phyloP scores from a whole-genome alignment of 371 early-diverging fungal genomes.

The Syncephalastrum sp. region DNA sequence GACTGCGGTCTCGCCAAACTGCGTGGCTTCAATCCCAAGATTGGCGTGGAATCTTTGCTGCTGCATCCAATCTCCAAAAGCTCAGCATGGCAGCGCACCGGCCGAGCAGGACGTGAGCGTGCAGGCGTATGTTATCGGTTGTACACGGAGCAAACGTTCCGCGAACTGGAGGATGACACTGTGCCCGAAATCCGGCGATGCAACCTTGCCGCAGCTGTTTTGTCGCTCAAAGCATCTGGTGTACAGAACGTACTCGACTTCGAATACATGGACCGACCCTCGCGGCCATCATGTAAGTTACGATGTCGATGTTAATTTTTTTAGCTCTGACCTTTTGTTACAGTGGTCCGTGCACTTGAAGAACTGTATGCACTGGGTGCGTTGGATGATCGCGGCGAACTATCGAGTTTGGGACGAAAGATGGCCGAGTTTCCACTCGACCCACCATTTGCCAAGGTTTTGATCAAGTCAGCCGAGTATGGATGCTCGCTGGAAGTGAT shows the following conservation, averaged over 20 bases:
- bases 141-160: constrained; percentile 88
- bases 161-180: constrained; percentile 77
- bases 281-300: constrained; percentile 57
- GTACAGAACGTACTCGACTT: constrained; percentile 87
- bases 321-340: constrained; percentile 4
- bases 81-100: constrained; percentile 94
- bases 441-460: constrained; percentile 88
- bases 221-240: constrained; percentile 89
- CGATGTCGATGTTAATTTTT: no score
- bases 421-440: constrained; percentile 95
- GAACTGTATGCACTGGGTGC: constrained; percentile 91
- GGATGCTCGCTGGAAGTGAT: constrained; percentile 86
- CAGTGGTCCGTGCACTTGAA: constrained; percentile 79
- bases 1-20: constrained; percentile 98
- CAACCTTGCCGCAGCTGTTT: constrained; percentile 85
- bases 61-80: constrained; percentile 91
- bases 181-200: constrained; percentile 94
- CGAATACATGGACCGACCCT: constrained; percentile 95
- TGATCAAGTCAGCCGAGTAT: constrained; percentile 72
- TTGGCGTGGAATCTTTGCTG: constrained; percentile 87
- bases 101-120: constrained; percentile 93
- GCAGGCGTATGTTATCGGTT: constrained; percentile 81
- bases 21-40: constrained; percentile 94
- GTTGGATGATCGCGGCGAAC: constrained; percentile 74
- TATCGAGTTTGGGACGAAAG: constrained; percentile 83